A percentile compares a stretch with the other conserved stretches of the same genome.
Conservation (phyloP, 345 rosid genomes). For the Cardiospermum halicacabum region DNA sequence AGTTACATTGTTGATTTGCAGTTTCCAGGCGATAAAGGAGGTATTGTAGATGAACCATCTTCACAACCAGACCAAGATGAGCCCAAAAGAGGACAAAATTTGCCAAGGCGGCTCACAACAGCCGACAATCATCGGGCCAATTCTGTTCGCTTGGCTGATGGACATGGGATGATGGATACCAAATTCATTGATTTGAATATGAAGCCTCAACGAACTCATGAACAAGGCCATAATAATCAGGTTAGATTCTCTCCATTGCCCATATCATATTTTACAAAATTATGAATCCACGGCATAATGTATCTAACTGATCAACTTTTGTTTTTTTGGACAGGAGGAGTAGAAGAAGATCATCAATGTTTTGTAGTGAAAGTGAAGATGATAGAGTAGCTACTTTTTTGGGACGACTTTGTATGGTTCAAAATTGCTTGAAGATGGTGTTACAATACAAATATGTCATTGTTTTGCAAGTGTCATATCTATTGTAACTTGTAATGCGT, state of each 20-base stretch:
- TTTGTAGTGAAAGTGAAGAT: background rate
- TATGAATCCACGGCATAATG: background rate
- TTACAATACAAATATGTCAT: background rate
- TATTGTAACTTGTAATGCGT: background rate
- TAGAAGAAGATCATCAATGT: background rate
- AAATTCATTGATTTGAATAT: constrained; percentile 72
- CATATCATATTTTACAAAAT: too few relatives aligned
- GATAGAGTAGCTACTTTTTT: background rate
- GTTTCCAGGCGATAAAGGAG: constrained; percentile 70
- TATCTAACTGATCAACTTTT: background rate
- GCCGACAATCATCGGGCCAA: constrained; percentile 33
- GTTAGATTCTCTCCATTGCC: constrained; percentile 22
- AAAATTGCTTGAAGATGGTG: background rate
- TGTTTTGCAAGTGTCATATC: constrained; percentile 1
- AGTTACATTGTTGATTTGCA: constrained; percentile 19
- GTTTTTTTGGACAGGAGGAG: background rate
- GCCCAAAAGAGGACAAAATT: constrained; percentile 25
- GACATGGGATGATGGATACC: constrained; percentile 28
- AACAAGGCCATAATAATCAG: constrained; percentile 52
- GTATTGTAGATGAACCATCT: constrained; percentile 17
- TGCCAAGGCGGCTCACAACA: constrained; percentile 20
- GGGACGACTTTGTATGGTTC: background rate
- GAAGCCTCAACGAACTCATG: constrained; percentile 52
- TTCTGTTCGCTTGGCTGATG: constrained; percentile 25
- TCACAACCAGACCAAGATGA: constrained; percentile 34